Conservation (phyloP, 2,329 filamentous ascomycete genomes). For the Fusarium nurragi region DNA sequence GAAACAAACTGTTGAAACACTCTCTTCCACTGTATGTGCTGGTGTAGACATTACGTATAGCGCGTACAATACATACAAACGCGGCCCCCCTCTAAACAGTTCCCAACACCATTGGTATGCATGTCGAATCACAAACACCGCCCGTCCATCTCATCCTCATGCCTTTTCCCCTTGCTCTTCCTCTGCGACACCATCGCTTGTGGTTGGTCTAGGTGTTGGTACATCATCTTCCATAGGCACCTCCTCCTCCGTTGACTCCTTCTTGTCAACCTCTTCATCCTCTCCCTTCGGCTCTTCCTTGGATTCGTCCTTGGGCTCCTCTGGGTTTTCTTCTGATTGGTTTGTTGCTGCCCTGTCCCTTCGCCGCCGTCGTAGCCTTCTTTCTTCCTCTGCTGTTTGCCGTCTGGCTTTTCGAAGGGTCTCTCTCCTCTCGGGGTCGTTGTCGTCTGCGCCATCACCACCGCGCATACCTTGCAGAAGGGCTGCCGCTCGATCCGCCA, state of each 20-base stretch:
- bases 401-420: conserved; percentile 68
- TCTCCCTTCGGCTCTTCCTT: conserved; percentile 38
- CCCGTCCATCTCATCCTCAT: conserved; percentile 33
- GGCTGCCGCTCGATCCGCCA: conserved; percentile 84
- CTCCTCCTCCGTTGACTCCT: conserved; percentile 23
- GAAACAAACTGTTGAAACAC: conserved; percentile 27
- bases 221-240: conserved; percentile 28
- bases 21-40: conserved; percentile 39
- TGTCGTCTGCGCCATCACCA: conserved; percentile 65
- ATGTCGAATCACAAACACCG: conserved; percentile 30
- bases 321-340: conserved; percentile 43
- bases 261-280: conserved; percentile 28
- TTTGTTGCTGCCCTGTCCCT: conserved; percentile 66
- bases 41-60: conserved; percentile 53
- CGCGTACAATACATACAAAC: conserved; percentile 43
- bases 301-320: conserved; percentile 36
- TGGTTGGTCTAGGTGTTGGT: conserved; percentile 33
- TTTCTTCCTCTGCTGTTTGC: conserved; percentile 83
- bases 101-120: conserved; percentile 41
- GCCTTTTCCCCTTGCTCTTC: conserved; percentile 37
- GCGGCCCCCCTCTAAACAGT: conserved; percentile 21
- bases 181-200: conserved; percentile 20
- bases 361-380: conserved; percentile 72
- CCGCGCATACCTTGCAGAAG: conserved; percentile 85
- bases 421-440: conserved; percentile 62